A percentile compares a stretch with the other conserved stretches of the same genome.
Evolutionary conservation across 2,329 filamentous ascomycete species (phyloP).

Genomic region (Aspergillus bombycis): DNA sequence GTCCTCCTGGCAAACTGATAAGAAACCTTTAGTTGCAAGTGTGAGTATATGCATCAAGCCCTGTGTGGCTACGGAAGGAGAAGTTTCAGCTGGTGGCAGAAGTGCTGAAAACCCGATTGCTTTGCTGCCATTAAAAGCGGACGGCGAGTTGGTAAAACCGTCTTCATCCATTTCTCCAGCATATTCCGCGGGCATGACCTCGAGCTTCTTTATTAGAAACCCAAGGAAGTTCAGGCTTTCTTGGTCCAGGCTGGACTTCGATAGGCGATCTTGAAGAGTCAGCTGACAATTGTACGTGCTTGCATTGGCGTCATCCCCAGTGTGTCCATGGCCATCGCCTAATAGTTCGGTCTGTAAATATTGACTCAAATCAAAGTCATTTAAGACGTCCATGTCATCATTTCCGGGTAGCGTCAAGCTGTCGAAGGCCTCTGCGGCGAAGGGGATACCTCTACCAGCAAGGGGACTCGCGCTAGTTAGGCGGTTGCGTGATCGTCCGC

Average conservation of each 20-base stretch:
- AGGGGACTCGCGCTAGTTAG: constrained; percentile 65
- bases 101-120: constrained; percentile 68
- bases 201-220: constrained; percentile 57
- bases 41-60: constrained; percentile 75
- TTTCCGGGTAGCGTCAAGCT: constrained; percentile 27
- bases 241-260: constrained; percentile 57
- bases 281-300: constrained; percentile 28
- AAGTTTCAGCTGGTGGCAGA: constrained; percentile 61
- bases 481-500: constrained; percentile 51
- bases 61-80: constrained; percentile 68
- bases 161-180: not conserved
- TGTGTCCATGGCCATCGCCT: constrained; percentile 21
- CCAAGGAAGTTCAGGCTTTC: constrained; percentile 66
- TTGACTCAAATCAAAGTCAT: constrained; percentile 33
- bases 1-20: constrained; percentile 64
- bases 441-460: constrained; percentile 52
- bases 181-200: constrained; percentile 24
- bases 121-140: not conserved
- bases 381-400: constrained; percentile 28
- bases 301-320: constrained; percentile 34
- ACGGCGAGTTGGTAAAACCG: not conserved
- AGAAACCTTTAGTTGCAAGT: constrained; percentile 67
- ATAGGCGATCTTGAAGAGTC: constrained; percentile 44
- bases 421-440: constrained; percentile 29
- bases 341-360: constrained; percentile 40